These are phyloP conservation scores for Aspergillus bridgeri DNA, from an alignment of 495 filamentous ascomycete genomes.

Conservation along the genomic window DNA sequence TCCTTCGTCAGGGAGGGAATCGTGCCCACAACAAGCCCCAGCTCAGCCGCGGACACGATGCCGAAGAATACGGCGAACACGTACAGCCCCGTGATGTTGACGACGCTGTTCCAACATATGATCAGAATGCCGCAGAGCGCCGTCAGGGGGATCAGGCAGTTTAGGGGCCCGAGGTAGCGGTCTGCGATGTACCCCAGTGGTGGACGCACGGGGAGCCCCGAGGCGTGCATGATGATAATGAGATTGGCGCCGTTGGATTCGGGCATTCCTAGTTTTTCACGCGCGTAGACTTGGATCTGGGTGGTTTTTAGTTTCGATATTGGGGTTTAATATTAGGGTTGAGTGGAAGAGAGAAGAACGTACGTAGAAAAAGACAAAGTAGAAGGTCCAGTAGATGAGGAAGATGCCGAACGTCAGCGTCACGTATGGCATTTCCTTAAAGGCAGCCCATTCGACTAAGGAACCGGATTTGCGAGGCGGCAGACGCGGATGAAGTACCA, in stretches of 20 bases:
- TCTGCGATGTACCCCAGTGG: slow-evolving; percentile 65
- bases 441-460: slow-evolving; percentile 64
- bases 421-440: slow-evolving; percentile 61
- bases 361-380: slow-evolving; percentile 71
- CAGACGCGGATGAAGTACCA: slow-evolving; percentile 52
- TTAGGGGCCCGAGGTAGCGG: slow-evolving; percentile 57
- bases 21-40: slow-evolving; percentile 61
- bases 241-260: slow-evolving; percentile 58
- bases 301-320: not conserved
- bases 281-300: slow-evolving; percentile 54
- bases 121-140: slow-evolving; percentile 50
- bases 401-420: slow-evolving; percentile 66
- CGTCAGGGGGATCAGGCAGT: slow-evolving; percentile 55
- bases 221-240: slow-evolving; percentile 70
- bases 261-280: slow-evolving; percentile 53
- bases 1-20: slow-evolving; percentile 63
- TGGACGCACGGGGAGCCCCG: slow-evolving; percentile 61
- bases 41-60: slow-evolving; percentile 60
- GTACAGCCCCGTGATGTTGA: slow-evolving; percentile 48
- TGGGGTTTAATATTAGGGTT: not conserved
- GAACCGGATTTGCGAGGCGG: slow-evolving; percentile 61
- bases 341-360: not conserved
- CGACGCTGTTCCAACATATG: slow-evolving; percentile 63
- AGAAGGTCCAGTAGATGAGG: slow-evolving; percentile 63
- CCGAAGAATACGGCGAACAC: slow-evolving; percentile 62